Evolutionary conservation across 169 alveolate genomes (phyloP).

Genomic region (Cryptosporidium canis): DNA sequence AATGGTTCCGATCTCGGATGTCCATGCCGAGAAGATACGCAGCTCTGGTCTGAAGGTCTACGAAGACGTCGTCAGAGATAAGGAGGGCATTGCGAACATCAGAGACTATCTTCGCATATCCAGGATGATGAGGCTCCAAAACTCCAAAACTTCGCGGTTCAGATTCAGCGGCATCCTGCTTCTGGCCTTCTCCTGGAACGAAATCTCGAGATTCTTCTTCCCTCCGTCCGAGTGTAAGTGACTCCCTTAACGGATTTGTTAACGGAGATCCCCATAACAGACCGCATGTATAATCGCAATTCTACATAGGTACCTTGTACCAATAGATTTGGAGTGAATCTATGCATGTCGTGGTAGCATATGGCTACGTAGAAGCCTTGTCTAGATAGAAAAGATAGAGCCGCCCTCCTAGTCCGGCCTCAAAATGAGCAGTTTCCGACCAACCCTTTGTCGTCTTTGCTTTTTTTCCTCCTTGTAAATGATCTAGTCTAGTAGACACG

Average conservation of each 20-base stretch:
- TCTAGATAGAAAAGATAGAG: no score
- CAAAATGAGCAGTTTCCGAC: no score
- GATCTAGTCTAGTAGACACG: not conserved
- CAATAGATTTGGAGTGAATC: no score
- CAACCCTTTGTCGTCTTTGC: no score
- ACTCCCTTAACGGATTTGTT: not conserved
- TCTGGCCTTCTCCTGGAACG: conserved; percentile 50
- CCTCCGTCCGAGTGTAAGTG: not conserved
- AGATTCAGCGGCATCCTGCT: conserved; percentile 33
- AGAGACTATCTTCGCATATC: conserved; percentile 23
- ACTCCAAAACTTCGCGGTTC: conserved; percentile 38
- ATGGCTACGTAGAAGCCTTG: no score
- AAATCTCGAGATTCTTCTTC: conserved; percentile 23
- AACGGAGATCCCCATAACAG: no score
- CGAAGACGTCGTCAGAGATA: conserved; percentile 31
- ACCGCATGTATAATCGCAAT: no score
- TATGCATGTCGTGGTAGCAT: no score
- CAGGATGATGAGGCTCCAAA: conserved; percentile 13
- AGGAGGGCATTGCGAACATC: conserved; percentile 25
- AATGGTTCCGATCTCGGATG: conserved; percentile 17
- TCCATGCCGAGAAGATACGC: not conserved
- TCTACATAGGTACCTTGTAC: no score
- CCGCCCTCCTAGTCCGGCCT: no score
- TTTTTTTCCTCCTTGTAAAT: no score
- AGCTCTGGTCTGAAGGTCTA: conserved; percentile 29